Conservation (phyloP, 176 grass and related monocot species). For the Musa acuminata region DNA sequence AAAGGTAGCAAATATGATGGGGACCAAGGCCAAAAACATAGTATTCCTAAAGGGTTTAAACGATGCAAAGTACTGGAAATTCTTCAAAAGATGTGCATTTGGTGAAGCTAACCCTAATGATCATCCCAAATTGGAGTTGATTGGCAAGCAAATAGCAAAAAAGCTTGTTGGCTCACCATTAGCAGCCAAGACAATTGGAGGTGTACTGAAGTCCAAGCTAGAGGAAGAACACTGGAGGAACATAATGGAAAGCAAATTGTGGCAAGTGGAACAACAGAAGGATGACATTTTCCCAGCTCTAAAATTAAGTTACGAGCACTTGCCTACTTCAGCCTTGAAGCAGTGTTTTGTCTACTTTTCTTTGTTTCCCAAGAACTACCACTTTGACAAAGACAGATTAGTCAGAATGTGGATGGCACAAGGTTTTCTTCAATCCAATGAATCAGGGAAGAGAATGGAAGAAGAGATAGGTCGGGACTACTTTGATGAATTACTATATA, state of each 20-base stretch:
- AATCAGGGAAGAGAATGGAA: constrained; percentile 9
- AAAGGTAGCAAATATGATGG: constrained; percentile 30
- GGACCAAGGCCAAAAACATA: background rate
- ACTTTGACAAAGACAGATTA: constrained; percentile 5
- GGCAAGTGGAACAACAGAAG: constrained; percentile 25
- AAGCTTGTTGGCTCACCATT: constrained; percentile 39
- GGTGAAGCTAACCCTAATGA: constrained; percentile 10
- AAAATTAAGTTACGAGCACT: constrained; percentile 33
- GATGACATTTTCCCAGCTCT: constrained; percentile 45
- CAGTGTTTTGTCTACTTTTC: constrained; percentile 42
- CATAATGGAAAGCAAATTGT: constrained; percentile 26
- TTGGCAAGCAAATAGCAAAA: constrained; percentile 12
- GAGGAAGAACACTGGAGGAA: constrained; percentile 28
- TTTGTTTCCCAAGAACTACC: constrained; percentile 39
- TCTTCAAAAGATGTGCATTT: constrained; percentile 30
- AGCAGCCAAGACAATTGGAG: constrained; percentile 30
- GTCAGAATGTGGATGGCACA: constrained; percentile 43
- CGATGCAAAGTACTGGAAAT: constrained; percentile 12
- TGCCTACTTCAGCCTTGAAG: constrained; percentile 32
- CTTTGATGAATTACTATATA: constrained; percentile 29
- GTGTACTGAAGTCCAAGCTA: constrained; percentile 5
- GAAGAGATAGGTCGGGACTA: constrained; percentile 20
- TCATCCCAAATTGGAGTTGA: constrained; percentile 16
- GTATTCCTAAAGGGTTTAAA: constrained; percentile 28
- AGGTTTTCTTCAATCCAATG: constrained; percentile 24